Evolutionary conservation across 176 grass and related monocot species (phyloP), one percentile per base, ranked within the genome.

Genomic region (Aegilops speltoides): DNA sequence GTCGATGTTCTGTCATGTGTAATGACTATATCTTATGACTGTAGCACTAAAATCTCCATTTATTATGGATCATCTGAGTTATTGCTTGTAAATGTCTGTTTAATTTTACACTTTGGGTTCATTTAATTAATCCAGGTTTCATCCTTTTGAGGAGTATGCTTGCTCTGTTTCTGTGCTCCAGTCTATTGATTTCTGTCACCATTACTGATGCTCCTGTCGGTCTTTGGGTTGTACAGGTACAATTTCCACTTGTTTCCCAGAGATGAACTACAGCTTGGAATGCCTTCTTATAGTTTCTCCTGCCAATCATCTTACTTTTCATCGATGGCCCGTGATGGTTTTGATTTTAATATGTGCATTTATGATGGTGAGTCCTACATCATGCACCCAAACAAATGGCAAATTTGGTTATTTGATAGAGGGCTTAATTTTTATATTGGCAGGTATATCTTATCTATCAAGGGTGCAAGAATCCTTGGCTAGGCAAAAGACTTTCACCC

Each of bases 201-300:
- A 60, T 69, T 83, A 17, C 16, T 85, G 60, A 85, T 85, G 69
- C 41, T 59, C 50, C 17, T 88, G 45, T 85, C 29, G 5, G 33
- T 65, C 23, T 19, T 79, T 89, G 79, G 64, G 37, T 76, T 80
- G 34, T 84, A 70, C 88, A 98, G 96, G 87, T 96, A 95, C 86
- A 98, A 98, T 70, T 98, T 98, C 80, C 93, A 98, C 83, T 88
- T 98, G 63, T 98, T 98, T 82, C 96, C 96, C 74, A 89, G 96
- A 68, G 93, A 98, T 82, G 91, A 92, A 73, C 82, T 94, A 68
- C 89, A 86, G 43, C 33, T 90, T 56, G 89, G 91, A 82, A 92
- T 93, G 88, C 96, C 96, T 82, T 92, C 96, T 45, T 96, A 95
- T 80, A 96, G 84, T 82, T 98, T 98, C 85, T 93, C 96, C 15